Conservation (phyloP, 2,329 filamentous ascomycete species). For the Penicillium polonicum region DNA sequence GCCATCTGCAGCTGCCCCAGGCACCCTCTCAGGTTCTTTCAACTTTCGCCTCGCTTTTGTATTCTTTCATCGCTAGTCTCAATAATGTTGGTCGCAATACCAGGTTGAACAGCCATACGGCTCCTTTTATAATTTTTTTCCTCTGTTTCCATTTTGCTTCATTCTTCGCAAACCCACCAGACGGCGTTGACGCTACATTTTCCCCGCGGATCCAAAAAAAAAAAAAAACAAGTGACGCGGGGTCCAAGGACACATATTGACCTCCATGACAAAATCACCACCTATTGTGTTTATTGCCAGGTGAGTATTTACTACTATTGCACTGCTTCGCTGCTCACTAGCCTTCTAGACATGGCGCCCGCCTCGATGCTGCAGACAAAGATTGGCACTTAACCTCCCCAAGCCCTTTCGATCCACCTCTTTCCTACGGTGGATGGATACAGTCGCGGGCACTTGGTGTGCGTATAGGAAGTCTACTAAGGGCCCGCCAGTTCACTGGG, state of each 20-base stretch:
- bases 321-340: conserved; percentile 40
- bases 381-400: conserved; percentile 92
- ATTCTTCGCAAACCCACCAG: background rate
- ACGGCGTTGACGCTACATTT: background rate
- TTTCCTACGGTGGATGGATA: conserved; percentile 91
- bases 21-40: background rate
- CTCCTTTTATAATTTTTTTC: background rate
- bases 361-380: conserved; percentile 91
- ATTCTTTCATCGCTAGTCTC: background rate
- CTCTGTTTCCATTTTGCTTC: background rate
- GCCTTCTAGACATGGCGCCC: conserved; percentile 72
- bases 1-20: background rate
- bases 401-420: conserved; percentile 89
- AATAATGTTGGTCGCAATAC: conserved; percentile 2
- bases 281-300: conserved; percentile 45
- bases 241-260: conserved; percentile 1
- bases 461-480: conserved; percentile 73
- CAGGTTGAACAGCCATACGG: conserved; percentile 1
- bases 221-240: background rate
- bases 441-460: conserved; percentile 79
- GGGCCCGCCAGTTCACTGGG: conserved; percentile 44
- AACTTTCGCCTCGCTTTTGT: background rate
- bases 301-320: conserved; percentile 25
- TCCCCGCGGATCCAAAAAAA: background rate
- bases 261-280: conserved; percentile 41